phyloP scores from a whole-genome alignment of 768 basidiomycete genomes.

The Termitomyces sp. region DNA sequence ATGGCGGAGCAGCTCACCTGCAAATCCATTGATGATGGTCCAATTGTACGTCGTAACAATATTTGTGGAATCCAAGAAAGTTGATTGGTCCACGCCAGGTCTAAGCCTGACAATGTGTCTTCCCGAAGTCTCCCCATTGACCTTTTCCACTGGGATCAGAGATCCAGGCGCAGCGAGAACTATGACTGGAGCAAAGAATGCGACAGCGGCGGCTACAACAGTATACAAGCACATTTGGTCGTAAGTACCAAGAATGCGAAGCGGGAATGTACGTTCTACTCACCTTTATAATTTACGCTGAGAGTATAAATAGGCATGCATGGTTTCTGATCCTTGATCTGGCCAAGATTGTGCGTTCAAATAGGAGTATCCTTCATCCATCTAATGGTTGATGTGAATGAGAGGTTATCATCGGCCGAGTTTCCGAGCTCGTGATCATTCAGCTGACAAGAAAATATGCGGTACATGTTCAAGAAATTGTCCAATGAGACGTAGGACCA shows the following conservation, averaged over 20 bases:
- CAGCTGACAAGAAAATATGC: too few species aligned
- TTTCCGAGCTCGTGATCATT: too few species aligned
- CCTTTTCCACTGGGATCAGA: not conserved
- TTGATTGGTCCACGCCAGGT: slow-evolving; percentile 19
- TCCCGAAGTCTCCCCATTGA: slow-evolving; percentile 20
- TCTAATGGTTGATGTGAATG: too few species aligned
- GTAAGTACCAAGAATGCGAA: not conserved
- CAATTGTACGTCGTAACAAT: slow-evolving; percentile 17
- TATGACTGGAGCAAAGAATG: not conserved
- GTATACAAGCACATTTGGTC: not conserved
- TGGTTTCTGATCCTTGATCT: not conserved
- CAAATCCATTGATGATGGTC: slow-evolving; percentile 28
- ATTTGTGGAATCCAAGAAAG: slow-evolving; percentile 9
- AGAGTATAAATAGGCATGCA: not conserved
- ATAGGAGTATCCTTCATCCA: too few species aligned
- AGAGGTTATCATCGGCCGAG: too few species aligned
- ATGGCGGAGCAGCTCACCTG: slow-evolving; percentile 16
- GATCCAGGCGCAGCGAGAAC: not conserved
- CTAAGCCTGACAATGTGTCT: slow-evolving; percentile 29
- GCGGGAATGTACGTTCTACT: not conserved
- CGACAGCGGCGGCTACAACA: too few species aligned
- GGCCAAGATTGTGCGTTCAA: too few species aligned
- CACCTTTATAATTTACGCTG: not conserved
- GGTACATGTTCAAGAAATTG: too few species aligned
- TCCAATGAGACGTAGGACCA: too few species aligned